Base-by-base conservation (phyloP, 2,329 filamentous ascomycete species). In the Penicillium rolfsii region DNA sequence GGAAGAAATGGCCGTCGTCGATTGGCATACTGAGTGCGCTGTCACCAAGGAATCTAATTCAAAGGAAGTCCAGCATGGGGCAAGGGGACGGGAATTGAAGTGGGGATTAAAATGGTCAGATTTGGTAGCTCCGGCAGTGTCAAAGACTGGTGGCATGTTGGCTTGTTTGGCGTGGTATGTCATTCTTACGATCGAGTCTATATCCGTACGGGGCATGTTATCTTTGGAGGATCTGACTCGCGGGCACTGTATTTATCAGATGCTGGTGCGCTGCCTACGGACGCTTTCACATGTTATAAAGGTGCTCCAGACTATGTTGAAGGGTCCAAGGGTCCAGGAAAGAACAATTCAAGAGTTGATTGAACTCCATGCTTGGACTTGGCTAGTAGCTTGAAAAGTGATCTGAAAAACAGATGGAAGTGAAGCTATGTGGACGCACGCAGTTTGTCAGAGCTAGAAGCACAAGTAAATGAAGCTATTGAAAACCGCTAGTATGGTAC, bases 1-100 rank as follows among this genome's bases (percentile, higher is more conserved):
- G 65, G n/a, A 68, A 62, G 53, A 70, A 68, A 45, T 70, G 67
- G 67, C 45, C 55, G 12, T 62, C 67, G 22, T 54, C 67, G 4
- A 63, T 57, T 33, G 59, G 52, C 41, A 16, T 68, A 26, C 58
- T 69, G n/a, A 65, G 60, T 58, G 57, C 53, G 22, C 60, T 70
- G 35, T 59, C 67, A 45, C 58, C 67, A 16, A 67, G 61, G 58
- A 62, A 64, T 28, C 33, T 62, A 28, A 63, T 52, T 14, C 63
- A 49, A 45, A 14, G 60, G 19, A 59, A 55, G 30, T 52, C 61
- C 19, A 38, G 33, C 28, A 40, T 26, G 45, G 50, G 52, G 12
- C 40, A 52, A 48, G 54, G 57, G 33, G 30, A 30, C n/a, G 52
- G 40, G 46, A 36, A 50, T 4, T 60, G 55, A 35, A 43, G 59